Evolutionary conservation across 2,329 filamentous ascomycete genomes (phyloP).

Genomic region (Paecilomyces dactylethromorphus): DNA sequence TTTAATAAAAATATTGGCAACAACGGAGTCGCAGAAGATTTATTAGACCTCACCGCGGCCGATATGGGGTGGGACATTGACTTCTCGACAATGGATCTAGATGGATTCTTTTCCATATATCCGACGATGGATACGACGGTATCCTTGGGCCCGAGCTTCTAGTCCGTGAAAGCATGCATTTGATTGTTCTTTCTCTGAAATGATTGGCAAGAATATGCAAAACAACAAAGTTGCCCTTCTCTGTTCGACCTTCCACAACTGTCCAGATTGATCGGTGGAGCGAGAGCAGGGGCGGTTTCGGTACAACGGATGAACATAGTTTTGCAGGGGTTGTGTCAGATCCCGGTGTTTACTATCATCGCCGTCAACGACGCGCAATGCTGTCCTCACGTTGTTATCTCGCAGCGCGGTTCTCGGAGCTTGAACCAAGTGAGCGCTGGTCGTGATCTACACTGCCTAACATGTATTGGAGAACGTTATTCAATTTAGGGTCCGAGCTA

Average conservation of each 20-base stretch:
- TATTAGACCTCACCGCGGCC: constrained; percentile 29
- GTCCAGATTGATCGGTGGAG: background rate
- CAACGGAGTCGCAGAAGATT: constrained; percentile 12
- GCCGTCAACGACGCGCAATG: background rate
- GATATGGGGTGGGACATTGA: constrained; percentile 35
- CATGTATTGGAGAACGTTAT: background rate
- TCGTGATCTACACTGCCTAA: background rate
- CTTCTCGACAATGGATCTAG: constrained; percentile 34
- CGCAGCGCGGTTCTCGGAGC: background rate
- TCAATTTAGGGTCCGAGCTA: background rate
- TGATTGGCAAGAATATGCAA: background rate
- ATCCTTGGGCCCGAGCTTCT: background rate
- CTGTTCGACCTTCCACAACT: background rate
- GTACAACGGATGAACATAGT: background rate
- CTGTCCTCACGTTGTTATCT: background rate
- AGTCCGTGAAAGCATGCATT: background rate
- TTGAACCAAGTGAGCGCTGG: background rate
- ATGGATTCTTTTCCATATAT: constrained; percentile 31
- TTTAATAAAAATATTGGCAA: constrained; percentile 1
- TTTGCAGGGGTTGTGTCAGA: background rate
- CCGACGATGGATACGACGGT: constrained; percentile 6
- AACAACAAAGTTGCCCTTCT: background rate
- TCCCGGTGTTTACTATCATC: background rate
- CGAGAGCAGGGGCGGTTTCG: background rate
- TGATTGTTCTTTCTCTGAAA: background rate